A percentile compares a stretch with the other conserved stretches of the same genome.
These are phyloP conservation scores for Cutaneotrichosporon cavernicola DNA, from an alignment of 1,284 basidiomycete genomes.

Conservation along the genomic window DNA sequence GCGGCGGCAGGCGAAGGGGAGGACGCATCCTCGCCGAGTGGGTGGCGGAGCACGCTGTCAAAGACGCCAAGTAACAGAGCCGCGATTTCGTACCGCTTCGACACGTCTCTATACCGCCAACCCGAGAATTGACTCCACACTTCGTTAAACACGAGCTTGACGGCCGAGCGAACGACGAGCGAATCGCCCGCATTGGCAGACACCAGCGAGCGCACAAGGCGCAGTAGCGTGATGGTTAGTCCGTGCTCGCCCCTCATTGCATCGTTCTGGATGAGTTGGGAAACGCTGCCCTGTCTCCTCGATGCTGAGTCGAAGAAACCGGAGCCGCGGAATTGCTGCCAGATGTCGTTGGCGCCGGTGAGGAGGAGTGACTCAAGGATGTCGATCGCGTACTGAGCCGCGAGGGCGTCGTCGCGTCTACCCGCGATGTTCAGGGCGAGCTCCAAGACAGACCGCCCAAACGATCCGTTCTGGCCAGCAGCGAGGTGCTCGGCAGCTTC, in stretches of 20 bases:
- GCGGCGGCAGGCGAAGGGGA: constrained; percentile 32
- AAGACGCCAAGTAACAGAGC: constrained; percentile 34
- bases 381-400: constrained; percentile 34
- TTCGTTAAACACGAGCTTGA: constrained; percentile 39
- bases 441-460: constrained; percentile 28
- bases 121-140: constrained; percentile 43
- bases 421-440: constrained; percentile 31
- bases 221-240: constrained; percentile 37
- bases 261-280: constrained; percentile 35
- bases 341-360: constrained; percentile 31
- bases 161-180: constrained; percentile 34
- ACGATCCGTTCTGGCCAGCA: not conserved
- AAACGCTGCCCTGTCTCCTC: constrained; percentile 33
- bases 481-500: constrained; percentile 19
- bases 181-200: constrained; percentile 26
- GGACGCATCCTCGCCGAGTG: constrained; percentile 25
- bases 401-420: constrained; percentile 20
- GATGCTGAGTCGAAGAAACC: constrained; percentile 42
- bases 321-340: constrained; percentile 38
- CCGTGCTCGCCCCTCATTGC: constrained; percentile 36
- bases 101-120: constrained; percentile 43
- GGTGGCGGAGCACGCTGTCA: constrained; percentile 36
- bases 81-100: constrained; percentile 39
- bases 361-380: constrained; percentile 38
- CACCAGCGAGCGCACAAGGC: constrained; percentile 38